Evolutionary conservation across 148 eudicot species (phyloP), one percentile per base, ranked within the genome.

Genomic region (Limonium bicolor): DNA sequence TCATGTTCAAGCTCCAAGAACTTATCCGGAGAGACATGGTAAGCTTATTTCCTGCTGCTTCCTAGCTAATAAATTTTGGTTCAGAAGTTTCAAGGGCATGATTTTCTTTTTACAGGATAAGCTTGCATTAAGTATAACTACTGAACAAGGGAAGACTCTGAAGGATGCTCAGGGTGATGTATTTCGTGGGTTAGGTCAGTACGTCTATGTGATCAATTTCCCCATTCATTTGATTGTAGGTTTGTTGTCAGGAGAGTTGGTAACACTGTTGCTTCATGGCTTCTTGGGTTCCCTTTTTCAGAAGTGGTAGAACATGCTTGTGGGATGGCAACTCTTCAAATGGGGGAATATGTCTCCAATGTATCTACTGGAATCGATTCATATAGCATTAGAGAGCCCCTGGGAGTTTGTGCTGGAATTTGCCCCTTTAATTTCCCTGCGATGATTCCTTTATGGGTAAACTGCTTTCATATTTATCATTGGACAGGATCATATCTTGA

Each of bases 291-390:
- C 33, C 34, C 39, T 53, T 59, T 22, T 60, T 44, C 42, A 90
- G 99, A 90, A 95, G 99, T 90, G 59, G 99, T 90, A 55, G 99
- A 90, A 62, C 99, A 78, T 59, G 95, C 78, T 36, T 84, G 99
- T 71, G 99, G 99, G 28, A 90, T 90, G 95, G 93, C 82, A 48
- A 77, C 65, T 39, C 75, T 90, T 61, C 99, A 85, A 46, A 84
- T 85, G 99, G 99, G 99, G 45, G 95, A 85, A 63, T 90, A 36
- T 61, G 78, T 68, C 24, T 72, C 95, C 50, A 85, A 76, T 60
- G 85, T 90, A 12, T 60, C 95, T 16, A 62, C 56, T 69, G 99
- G 99, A 48, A 78, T 90, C 29, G 99, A 90, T 58, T 77, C 93
- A 36, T 90, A 85, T 50, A 85, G 95, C 68, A 45, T 85, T 41